Conservation (phyloP, 1,139 yeast genomes). For the Geotrichum citri-aurantii region DNA sequence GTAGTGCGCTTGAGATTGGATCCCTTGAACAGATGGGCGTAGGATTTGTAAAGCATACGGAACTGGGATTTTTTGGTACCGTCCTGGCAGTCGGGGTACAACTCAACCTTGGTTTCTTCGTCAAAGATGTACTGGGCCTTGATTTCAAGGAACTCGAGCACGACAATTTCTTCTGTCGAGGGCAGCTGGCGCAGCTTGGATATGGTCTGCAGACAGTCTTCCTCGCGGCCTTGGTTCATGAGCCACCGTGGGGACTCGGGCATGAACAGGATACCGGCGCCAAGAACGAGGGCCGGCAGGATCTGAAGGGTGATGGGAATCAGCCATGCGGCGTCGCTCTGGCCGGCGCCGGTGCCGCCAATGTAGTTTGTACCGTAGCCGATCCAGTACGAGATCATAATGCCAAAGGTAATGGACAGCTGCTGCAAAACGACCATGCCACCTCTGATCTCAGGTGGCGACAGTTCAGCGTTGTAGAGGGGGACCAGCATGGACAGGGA, state of each 20-base stretch:
- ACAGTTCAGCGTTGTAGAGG: constrained; percentile 53
- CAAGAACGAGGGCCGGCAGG: constrained; percentile 33
- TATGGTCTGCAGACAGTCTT: constrained; percentile 30
- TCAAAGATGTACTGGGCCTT: constrained; percentile 38
- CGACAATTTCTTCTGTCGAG: constrained; percentile 23
- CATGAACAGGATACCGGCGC: constrained; percentile 27
- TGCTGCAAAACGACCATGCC: constrained; percentile 52
- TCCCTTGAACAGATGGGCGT: constrained; percentile 38
- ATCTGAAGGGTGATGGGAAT: constrained; percentile 32
- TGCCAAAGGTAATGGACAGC: constrained; percentile 40
- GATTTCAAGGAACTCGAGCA: constrained; percentile 41
- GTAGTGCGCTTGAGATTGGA: constrained; percentile 44
- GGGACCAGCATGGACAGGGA: constrained; percentile 57
- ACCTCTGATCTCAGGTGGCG: constrained; percentile 54
- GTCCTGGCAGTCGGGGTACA: constrained; percentile 34
- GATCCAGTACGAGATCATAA: constrained; percentile 71
- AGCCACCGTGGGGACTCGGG: constrained; percentile 54
- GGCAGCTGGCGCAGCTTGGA: constrained; percentile 29
- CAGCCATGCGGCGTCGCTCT: constrained; percentile 25
- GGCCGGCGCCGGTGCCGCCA: constrained; percentile 28
- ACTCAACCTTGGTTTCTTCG: constrained; percentile 39
- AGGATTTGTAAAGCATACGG: constrained; percentile 33
- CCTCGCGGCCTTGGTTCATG: constrained; percentile 41
- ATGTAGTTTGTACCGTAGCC: constrained; percentile 70
- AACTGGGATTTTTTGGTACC: constrained; percentile 26